Percentiles rank a stretch among this genome's conserved stretches.
These are phyloP conservation scores for Pseudovirgaria hyperparasitica DNA, from an alignment of 2,329 filamentous ascomycete genomes.

Conservation along the genomic window DNA sequence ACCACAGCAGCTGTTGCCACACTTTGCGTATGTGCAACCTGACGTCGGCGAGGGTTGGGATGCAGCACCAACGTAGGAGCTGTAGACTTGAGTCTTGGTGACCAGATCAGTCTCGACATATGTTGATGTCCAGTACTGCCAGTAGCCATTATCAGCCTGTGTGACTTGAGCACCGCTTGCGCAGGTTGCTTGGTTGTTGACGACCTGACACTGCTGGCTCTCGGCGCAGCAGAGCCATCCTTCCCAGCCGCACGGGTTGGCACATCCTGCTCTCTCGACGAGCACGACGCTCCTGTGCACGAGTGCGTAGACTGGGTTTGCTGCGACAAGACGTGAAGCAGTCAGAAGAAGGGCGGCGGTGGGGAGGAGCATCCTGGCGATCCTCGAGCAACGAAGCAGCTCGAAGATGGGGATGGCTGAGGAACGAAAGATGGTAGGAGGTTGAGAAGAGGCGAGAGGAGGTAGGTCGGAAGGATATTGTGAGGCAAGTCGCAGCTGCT, in stretches of 20 bases:
- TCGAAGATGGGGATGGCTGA: no score
- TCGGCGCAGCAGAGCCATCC: slow-evolving; percentile 22
- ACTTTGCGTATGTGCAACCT: slow-evolving; percentile 42
- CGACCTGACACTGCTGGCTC: slow-evolving; percentile 11
- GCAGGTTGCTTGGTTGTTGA: slow-evolving; percentile 23
- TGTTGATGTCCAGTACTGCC: slow-evolving; percentile 45
- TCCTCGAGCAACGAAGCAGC: no score
- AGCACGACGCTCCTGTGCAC: no score
- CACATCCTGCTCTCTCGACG: no score
- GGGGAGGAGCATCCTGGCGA: no score
- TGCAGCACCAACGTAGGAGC: slow-evolving; percentile 19
- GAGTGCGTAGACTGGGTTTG: no score
- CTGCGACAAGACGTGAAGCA: no score
- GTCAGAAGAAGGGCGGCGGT: no score
- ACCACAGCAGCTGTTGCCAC: slow-evolving; percentile 59
- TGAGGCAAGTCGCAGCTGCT: no score
- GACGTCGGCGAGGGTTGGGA: slow-evolving; percentile 8
- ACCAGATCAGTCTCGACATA: slow-evolving; percentile 41
- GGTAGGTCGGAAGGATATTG: no score
- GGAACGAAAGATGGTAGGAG: no score
- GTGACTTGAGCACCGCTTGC: slow-evolving; percentile 11
- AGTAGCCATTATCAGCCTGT: slow-evolving; percentile 28
- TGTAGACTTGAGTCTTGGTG: slow-evolving; percentile 43
- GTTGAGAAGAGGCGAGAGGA: no score
- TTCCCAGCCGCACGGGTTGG: slow-evolving; percentile 20